These are phyloP conservation scores for Chenopodium suecicum DNA, from an alignment of 148 eudicot genomes.

Conservation along the genomic window DNA sequence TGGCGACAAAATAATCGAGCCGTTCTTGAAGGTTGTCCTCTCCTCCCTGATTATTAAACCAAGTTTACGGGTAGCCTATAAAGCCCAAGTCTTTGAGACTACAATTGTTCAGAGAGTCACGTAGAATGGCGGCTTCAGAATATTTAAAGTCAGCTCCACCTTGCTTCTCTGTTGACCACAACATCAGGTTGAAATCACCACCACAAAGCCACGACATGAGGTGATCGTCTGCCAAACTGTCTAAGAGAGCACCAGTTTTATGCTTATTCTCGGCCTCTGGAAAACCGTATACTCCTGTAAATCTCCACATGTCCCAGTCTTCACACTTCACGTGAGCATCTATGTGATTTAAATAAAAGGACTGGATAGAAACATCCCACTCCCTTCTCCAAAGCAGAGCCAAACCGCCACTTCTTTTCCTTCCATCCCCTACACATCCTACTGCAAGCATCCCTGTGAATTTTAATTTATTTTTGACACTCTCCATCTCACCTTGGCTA, in stretches of 20 bases:
- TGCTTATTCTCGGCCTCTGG: neutral
- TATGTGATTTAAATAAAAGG: neutral
- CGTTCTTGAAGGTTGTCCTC: neutral
- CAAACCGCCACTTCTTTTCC: neutral
- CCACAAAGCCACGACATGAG: neutral
- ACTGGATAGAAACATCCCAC: neutral
- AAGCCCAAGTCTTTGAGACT: neutral
- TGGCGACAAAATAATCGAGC: neutral
- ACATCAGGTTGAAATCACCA: neutral
- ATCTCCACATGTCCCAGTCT: neutral
- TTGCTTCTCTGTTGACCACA: neutral
- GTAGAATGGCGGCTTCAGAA: neutral
- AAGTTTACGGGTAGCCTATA: neutral
- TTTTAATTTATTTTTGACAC: neutral
- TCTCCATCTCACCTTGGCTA: neutral
- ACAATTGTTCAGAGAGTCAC: neutral
- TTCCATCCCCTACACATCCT: neutral
- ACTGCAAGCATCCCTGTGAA: neutral
- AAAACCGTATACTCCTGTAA: neutral
- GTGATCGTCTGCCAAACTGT: rapidly evolving
- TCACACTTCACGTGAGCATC: neutral
- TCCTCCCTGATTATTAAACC: neutral
- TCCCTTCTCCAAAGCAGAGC: neutral
- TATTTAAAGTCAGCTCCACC: neutral
- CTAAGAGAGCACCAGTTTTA: neutral